Evolutionary conservation across 2,329 filamentous ascomycete genomes (phyloP).

Genomic region (Hymenoscyphus scutula): DNA sequence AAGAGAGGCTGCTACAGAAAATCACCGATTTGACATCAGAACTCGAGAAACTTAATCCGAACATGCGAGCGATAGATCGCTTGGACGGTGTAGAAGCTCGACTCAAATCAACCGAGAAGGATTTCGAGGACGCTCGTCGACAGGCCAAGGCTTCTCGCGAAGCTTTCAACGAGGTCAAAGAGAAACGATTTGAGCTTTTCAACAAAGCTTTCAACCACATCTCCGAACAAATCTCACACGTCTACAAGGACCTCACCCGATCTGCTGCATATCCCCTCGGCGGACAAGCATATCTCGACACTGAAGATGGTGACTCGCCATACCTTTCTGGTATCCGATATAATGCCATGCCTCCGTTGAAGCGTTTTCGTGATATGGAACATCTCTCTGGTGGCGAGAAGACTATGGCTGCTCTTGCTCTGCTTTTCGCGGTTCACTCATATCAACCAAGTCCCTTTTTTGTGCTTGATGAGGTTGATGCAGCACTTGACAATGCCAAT

Average conservation of each 20-base stretch:
- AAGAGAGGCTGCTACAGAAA: conserved; percentile 73
- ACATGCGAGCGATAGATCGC: conserved; percentile 92
- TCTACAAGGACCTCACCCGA: conserved; percentile 93
- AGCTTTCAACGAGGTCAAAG: conserved; percentile 79
- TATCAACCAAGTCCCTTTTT: conserved; percentile 97
- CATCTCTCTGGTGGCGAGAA: conserved; percentile 96
- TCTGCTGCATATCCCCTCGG: conserved; percentile 91
- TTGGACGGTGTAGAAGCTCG: conserved; percentile 81
- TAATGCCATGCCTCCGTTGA: conserved; percentile 96
- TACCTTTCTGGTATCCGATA: conserved; percentile 97
- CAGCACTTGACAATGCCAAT: conserved; percentile 96
- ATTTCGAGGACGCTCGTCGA: conserved; percentile 81
- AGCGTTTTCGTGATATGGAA: conserved; percentile 99
- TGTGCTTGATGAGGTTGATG: conserved; percentile 96
- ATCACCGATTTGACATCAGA: conserved; percentile 73
- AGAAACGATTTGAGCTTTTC: conserved; percentile 84
- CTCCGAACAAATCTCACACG: conserved; percentile 85
- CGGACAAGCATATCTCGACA: conserved; percentile 83
- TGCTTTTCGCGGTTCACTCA: conserved; percentile 94
- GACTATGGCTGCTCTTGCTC: conserved; percentile 95
- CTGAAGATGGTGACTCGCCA: conserved; percentile 89
- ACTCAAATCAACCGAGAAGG: conserved; percentile 79
- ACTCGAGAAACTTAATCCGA: conserved; percentile 92
- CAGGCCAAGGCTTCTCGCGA: conserved; percentile 73
- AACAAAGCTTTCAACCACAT: conserved; percentile 95